Evolutionary conservation across 2,329 filamentous ascomycete genomes (phyloP), one percentile per base, ranked within the genome.

Genomic region (Fusarium hostae): DNA sequence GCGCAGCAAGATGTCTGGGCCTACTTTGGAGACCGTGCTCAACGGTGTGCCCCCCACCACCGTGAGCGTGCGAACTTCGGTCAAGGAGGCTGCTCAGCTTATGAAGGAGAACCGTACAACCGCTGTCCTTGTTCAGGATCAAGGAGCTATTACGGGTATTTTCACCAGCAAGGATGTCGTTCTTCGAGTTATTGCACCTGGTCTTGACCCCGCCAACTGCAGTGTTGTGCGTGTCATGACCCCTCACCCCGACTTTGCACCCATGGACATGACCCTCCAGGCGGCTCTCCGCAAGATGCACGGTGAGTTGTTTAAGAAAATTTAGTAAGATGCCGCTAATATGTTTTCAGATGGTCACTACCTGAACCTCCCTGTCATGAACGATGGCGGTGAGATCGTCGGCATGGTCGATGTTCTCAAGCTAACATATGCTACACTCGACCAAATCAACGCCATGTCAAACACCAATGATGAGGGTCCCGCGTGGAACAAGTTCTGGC

Each of bases 61-160:
- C 3, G 96, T 99, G 68, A 98, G 93, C 68, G 96, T 99, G 32
- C 89, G 96, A 71, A 99, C 96, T 9, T 97, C 95, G 10, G 96
- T 99, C 75, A 97, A 94, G 85, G 96, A 99, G 79, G 96, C 96
- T 61, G 96, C 96, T 20, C 89, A 92, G 74, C 84, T 97, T 81
- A 99, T 99, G 96, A 98, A 97, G 86, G 96, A 99, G 82, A 95
- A 99, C 84, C 96, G 97, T 82, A 99, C 96, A 22, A 99, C 96
- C 20, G 96, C 96, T 48, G 92, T 99, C 44, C 86, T 99, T 63
- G 96, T 99, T 20, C 95, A 98, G 83, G 96, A 99, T 81, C 94
- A 97, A 82, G 95, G 95, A 59, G 94, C 94, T 45, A 98, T 99
- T 79, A 99, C 96, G 59, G 96, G 96, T 83, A 99, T 99, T 79